These are phyloP conservation scores for Agrocybe praecox DNA, from an alignment of 768 basidiomycete species.

Conservation along the genomic window DNA sequence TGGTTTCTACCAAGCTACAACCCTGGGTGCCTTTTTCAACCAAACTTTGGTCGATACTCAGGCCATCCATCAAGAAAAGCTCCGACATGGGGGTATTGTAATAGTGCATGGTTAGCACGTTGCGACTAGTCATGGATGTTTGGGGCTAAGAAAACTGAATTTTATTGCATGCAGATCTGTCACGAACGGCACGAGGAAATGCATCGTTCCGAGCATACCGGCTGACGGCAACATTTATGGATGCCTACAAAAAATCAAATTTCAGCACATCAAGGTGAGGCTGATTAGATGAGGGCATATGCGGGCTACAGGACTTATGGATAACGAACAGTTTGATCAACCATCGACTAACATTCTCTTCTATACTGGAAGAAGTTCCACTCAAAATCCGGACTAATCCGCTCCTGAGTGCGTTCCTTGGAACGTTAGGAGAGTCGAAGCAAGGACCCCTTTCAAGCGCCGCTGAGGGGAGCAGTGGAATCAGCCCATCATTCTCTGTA, in stretches of 20 bases:
- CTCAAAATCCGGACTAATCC: slow-evolving; percentile 83
- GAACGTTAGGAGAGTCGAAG: slow-evolving; percentile 55
- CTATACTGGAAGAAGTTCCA: slow-evolving; percentile 85
- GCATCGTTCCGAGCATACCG: slow-evolving; percentile 89
- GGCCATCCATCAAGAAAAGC: slow-evolving; percentile 81
- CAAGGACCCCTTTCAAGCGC: slow-evolving; percentile 38
- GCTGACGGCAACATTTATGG: slow-evolving; percentile 77
- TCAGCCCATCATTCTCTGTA: slow-evolving; percentile 65
- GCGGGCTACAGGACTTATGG: slow-evolving; percentile 10
- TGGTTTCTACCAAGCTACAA: slow-evolving; percentile 92
- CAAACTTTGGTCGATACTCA: slow-evolving; percentile 82
- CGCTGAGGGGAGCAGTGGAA: slow-evolving; percentile 35
- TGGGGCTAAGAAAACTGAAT: slow-evolving; percentile 8
- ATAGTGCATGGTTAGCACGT: slow-evolving; percentile 73
- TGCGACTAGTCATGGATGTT: slow-evolving; percentile 1
- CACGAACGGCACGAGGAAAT: slow-evolving; percentile 79
- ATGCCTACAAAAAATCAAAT: slow-evolving; percentile 79
- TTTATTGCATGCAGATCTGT: slow-evolving; percentile 55
- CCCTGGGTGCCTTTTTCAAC: slow-evolving; percentile 83
- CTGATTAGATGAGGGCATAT: neutral
- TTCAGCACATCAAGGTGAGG: slow-evolving; percentile 85
- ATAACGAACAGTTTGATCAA: slow-evolving; percentile 62
- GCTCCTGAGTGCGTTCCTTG: slow-evolving; percentile 78
- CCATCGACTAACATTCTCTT: slow-evolving; percentile 83
- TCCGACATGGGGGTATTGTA: slow-evolving; percentile 84